Evolutionary conservation across 1,284 basidiomycete genomes (phyloP), one percentile per base, ranked within the genome.

Genomic region (Boletus nobilissimus): DNA sequence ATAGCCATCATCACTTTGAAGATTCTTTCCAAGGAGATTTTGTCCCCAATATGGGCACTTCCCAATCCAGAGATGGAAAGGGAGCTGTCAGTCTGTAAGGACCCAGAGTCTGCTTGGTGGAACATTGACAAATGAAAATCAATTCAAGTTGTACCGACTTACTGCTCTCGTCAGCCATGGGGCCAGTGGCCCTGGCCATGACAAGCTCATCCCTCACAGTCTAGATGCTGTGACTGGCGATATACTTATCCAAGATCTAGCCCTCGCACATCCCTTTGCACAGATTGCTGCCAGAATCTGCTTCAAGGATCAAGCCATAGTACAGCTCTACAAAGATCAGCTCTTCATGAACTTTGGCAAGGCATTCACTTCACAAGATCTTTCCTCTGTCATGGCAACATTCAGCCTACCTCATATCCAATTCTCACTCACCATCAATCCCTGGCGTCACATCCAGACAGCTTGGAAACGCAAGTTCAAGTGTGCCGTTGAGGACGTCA

Each of bases 191-290:
- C 80, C 77, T 0, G 79, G 83, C 0, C 24, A 67, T 0, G 84
- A 88, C 57, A 84, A 83, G 32, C 70, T 86, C 0, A 84, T 88
- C 29, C 85, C 86, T 0, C 84, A 85, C 51, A 74, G 80, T 0
- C 60, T 87, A 0, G 81, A 84, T 75, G 83, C 77, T 0, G 38
- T 87, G 5, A 79, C 74, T 0, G 73, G 81, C 0, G 79, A 87
- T 26, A 16, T 87, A 0, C 29, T 87, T 0, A 77, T 87, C 1
- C 85, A 87, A 69, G 72, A 82, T 9, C 82, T 86, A 1, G 80
- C 76, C 0, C 19, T 87, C 2, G 81, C 82, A 1, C 65, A 83
- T 0, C 84, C 84, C 0, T 84, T 86, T 75, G 86, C 84, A 2
- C 39, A 80, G 13, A 22, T 86, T 0, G 76, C 78, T 26, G 80